Base-by-base conservation (phyloP, 352 stramenopile genomes). In the Chrysophaeum taylorii region DNA sequence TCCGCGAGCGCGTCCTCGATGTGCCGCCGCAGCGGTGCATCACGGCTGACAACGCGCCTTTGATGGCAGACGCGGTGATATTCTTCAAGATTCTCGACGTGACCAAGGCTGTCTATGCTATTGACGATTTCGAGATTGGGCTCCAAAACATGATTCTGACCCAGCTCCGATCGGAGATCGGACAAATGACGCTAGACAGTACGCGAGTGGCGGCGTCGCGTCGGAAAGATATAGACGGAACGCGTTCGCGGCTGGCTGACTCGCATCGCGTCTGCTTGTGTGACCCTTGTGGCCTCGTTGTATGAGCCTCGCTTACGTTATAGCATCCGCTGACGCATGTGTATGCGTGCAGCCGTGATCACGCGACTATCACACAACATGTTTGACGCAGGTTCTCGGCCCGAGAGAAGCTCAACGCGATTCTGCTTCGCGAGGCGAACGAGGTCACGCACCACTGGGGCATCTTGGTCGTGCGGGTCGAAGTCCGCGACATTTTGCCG, bases 381-480 rank as follows among this genome's bases (percentile, higher is more conserved):
- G n/a, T n/a, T n/a, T n/a, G n/a, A n/a, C n/a, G n/a, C n/a, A n/a
- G 64, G 4, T 80, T 80, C 50, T 76, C 73, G 38, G 74, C 73
- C 33, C 53, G 75, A 25, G 70, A 79, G 37, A 16, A 67, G 27
- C 69, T 80, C 33, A 80, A 78, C 62, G 45, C 38, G 29, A 68
- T 61, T 7, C 48, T 79, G 35, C 37, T 78, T n/a, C 66, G 60
- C 21, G 72, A 74, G 29, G 37, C 75, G 38, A 77, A 77, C 50
- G 70, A 48, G 39, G 70, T 78, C 12, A 42, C 64, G 23, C 50
- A 41, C 16, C 45, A 68, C 37, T 78, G 75, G 75, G 75, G 75
- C 35, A 48, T 79, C 16, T 37, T 73, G 50, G 76, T 79, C 38
- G 71, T 72, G 25, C 68, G 75, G 12, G 72, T 78, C 7, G 75